A percentile compares a stretch with the other conserved stretches of the same genome.
Conservation (phyloP, 2,329 filamentous ascomycete species). For the Aotearoamyces nothofagi region DNA sequence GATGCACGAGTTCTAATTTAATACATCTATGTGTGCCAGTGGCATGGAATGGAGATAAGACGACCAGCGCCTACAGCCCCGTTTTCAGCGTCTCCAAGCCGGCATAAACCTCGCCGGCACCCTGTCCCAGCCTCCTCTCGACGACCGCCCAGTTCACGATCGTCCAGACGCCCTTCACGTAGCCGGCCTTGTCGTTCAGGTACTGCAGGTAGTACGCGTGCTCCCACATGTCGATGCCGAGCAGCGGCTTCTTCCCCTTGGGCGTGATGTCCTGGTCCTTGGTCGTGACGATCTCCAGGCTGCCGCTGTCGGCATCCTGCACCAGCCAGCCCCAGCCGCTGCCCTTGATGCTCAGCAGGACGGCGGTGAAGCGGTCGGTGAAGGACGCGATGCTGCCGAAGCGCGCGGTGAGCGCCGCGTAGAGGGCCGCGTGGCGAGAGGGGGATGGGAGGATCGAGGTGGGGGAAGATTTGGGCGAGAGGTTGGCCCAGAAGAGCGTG, state of each 20-base stretch:
- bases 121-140: no score
- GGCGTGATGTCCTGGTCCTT: conserved; percentile 74
- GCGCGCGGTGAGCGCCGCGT: conserved; percentile 41
- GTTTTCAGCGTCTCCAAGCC: no score
- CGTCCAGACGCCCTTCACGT: conserved; percentile 64
- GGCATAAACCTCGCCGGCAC: no score
- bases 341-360: conserved; percentile 59
- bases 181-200: conserved; percentile 59
- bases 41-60: no score
- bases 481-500: conserved; percentile 80
- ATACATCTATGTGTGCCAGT: no score
- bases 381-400: conserved; percentile 59
- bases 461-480: conserved; percentile 44
- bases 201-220: conserved; percentile 86
- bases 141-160: conserved; percentile 65
- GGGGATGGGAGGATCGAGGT: conserved; percentile 35
- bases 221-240: conserved; percentile 86
- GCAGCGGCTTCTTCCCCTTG: conserved; percentile 47
- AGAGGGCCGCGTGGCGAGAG: conserved; percentile 39
- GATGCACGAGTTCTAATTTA: no score
- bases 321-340: conserved; percentile 85
- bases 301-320: conserved; percentile 39
- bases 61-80: no score
- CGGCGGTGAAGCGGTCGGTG: conserved; percentile 46
- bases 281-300: conserved; percentile 59